Base-by-base conservation (phyloP, 2,329 filamentous ascomycete genomes). In the Onygena corvina region DNA sequence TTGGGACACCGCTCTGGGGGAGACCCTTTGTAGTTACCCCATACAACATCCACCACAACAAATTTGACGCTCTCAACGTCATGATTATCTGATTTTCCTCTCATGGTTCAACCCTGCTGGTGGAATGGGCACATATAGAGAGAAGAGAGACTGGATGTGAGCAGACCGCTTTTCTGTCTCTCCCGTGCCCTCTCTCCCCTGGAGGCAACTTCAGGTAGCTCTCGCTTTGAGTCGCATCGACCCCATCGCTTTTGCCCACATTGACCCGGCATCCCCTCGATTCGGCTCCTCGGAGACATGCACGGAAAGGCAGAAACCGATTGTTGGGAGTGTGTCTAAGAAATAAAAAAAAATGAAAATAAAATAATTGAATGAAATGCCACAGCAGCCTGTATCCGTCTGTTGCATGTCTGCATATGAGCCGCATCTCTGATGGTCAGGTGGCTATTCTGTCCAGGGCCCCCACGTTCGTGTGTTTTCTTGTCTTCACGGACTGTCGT, bases 61-160 rank as follows among this genome's bases (percentile, higher is more conserved):
- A 35, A 25, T 12, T 40, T 40, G 36, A 40, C 25, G 36, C 36
- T 23, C 36, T 40, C 36, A 14, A 40, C 36, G 36, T 40, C 36
- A 40, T 40, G 36, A 11, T 21, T 5, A 12, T n/a, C 7, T 40
- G 36, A 11, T 21, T 5, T 5, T n/a, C 7, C 11, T 12, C 3
- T 2, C 33, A 16, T 11, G 29, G 3, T 31, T 31, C 4, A 31
- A 31, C 29, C 29, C 29, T 4, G n/a, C n/a, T n/a, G n/a, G n/a
- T n/a, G n/a, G n/a, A n/a, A n/a, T n/a, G 29, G 29, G 8, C 29
- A 31, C 29, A 31, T n/a, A n/a, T n/a, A n/a, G n/a, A n/a, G n/a
- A n/a, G n/a, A n/a, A n/a, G n/a, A n/a, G n/a, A n/a, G n/a, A n/a
- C n/a, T n/a, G n/a, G n/a, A n/a, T n/a, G n/a, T n/a, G n/a, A 35